phyloP scores from a whole-genome alignment of 352 stramenopile species.

The Globisporangium parvum region DNA sequence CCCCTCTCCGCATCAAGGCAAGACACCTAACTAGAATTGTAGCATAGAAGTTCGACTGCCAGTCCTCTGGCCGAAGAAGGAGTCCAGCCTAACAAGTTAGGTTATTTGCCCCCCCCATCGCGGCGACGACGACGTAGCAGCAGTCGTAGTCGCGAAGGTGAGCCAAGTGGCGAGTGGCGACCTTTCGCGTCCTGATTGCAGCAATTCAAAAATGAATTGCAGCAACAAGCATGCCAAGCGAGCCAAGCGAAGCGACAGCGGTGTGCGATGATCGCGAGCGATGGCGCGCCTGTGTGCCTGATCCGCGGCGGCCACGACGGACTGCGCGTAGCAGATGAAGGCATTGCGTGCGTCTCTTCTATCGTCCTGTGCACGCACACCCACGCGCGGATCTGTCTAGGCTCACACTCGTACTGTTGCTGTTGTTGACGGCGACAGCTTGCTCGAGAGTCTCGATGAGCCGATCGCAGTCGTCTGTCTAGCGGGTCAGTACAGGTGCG shows the following conservation, averaged over 20 bases:
- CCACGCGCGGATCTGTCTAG: too few relatives aligned
- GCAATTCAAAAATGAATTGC: neutral
- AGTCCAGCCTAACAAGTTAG: too few relatives aligned
- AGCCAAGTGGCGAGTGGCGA: too few relatives aligned
- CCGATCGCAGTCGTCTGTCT: slow-evolving; percentile 76
- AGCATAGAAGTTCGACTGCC: too few relatives aligned
- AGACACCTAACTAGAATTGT: too few relatives aligned
- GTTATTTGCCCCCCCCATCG: too few relatives aligned
- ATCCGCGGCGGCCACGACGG: slow-evolving; percentile 44
- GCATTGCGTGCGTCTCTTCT: slow-evolving; percentile 31
- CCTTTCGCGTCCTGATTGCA: neutral
- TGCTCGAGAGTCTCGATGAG: slow-evolving; percentile 59
- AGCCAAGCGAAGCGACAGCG: neutral
- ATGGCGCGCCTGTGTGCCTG: slow-evolving; percentile 50
- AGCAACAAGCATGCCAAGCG: neutral
- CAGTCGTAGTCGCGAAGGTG: too few relatives aligned
- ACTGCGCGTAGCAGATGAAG: slow-evolving; percentile 46
- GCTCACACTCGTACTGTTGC: too few relatives aligned
- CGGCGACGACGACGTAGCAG: too few relatives aligned
- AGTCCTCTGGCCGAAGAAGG: too few relatives aligned
- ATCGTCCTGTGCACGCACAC: too few relatives aligned
- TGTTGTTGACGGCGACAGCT: slow-evolving; percentile 15
- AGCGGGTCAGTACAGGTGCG: slow-evolving; percentile 71
- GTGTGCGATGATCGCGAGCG: slow-evolving; percentile 1
- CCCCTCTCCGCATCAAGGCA: too few relatives aligned